phyloP scores from a whole-genome alignment of 495 filamentous ascomycete species.

The Chlorociboria aeruginascens region DNA sequence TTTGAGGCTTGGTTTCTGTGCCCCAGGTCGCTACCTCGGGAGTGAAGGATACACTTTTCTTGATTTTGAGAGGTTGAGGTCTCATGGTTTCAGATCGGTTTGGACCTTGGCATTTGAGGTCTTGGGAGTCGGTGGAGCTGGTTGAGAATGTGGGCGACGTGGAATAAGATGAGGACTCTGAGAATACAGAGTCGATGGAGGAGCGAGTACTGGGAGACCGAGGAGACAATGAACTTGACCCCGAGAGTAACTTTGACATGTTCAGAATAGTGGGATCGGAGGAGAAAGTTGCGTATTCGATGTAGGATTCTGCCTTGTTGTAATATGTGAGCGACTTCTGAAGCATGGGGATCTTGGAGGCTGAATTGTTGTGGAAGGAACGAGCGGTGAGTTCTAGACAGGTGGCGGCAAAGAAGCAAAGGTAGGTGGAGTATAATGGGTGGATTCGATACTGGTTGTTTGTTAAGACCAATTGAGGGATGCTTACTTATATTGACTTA shows the following conservation, averaged over 20 bases:
- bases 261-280: conserved; percentile 24
- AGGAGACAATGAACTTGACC: conserved; percentile 23
- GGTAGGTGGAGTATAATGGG: conserved; percentile 37
- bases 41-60: conserved; percentile 44
- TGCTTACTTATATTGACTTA: conserved; percentile 1
- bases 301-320: conserved; percentile 28
- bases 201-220: conserved; percentile 32
- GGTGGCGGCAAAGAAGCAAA: conserved; percentile 41
- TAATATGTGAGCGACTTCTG: conserved; percentile 36
- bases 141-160: conserved; percentile 19
- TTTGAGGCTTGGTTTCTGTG: conserved; percentile 23
- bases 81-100: background rate
- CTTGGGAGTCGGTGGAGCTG: conserved; percentile 25
- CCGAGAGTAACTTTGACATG: conserved; percentile 22
- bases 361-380: conserved; percentile 29
- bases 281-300: conserved; percentile 15
- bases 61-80: conserved; percentile 17
- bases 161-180: conserved; percentile 29
- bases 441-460: conserved; percentile 7
- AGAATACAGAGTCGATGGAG: conserved; percentile 31
- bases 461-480: background rate
- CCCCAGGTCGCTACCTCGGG: conserved; percentile 30
- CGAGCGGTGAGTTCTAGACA: conserved; percentile 40
- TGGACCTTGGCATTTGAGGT: background rate
- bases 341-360: conserved; percentile 32